These are phyloP conservation scores for Solanum sejunctum DNA, from an alignment of 257 asterid genomes.

Conservation along the genomic window DNA sequence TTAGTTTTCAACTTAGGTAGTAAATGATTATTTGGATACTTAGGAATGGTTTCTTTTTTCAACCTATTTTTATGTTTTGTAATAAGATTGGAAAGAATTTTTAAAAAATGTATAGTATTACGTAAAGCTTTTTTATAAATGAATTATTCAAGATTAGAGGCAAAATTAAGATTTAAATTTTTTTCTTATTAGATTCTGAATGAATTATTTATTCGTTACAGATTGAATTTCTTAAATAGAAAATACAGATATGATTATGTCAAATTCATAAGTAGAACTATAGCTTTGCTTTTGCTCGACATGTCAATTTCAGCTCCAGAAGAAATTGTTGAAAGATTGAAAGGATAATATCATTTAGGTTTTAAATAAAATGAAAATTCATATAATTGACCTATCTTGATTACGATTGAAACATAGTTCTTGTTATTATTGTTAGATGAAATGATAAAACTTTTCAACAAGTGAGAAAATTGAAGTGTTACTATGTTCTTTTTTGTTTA, in stretches of 20 bases:
- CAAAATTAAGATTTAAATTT: not conserved
- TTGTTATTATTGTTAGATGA: not conserved
- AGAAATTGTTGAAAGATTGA: not conserved
- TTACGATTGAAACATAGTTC: not conserved
- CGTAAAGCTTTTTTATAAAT: not conserved
- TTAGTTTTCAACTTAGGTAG: not conserved
- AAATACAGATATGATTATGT: not conserved
- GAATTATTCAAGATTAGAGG: not conserved
- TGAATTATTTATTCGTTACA: not conserved
- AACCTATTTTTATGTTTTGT: not conserved
- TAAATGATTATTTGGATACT: not conserved
- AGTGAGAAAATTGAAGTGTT: not conserved
- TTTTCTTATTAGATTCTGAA: not conserved
- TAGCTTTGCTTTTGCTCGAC: rapidly evolving
- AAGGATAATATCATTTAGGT: not conserved
- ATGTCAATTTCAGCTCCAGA: not conserved
- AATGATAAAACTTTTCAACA: not conserved
- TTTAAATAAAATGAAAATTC: not conserved
- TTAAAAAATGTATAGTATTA: not conserved
- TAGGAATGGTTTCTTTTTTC: not conserved
- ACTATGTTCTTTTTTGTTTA: not conserved
- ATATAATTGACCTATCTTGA: not conserved
- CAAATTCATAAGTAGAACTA: not conserved
- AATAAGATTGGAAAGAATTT: not conserved
- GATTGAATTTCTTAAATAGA: not conserved